Base-by-base conservation (phyloP, 1,284 basidiomycete genomes). In the Sanghuangporus sanghuang region DNA sequence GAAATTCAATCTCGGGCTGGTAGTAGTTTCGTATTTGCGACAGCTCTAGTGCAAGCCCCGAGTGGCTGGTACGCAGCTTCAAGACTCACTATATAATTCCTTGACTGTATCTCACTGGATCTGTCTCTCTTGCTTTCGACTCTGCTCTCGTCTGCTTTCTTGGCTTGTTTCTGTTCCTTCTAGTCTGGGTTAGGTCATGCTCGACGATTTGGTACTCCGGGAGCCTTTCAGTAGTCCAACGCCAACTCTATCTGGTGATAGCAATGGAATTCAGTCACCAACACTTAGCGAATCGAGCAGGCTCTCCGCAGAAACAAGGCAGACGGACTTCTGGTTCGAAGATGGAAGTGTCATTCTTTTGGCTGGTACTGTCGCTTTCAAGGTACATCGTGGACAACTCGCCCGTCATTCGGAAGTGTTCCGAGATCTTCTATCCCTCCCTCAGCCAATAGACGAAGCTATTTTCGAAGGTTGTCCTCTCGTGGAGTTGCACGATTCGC, bases 351-450 rank as follows among this genome's bases (percentile, higher is more conserved):
- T 89, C 44, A 75, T 90, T 57, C 78, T 90, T 61, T 71, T 87
- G 54, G 78, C 83, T 0, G 80, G 79, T 0, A 72, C 74, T 16
- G 79, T 80, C 18, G 83, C 80, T 0, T 90, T 90, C 79, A 89
- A 86, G 67, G 85, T 90, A 2, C 89, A 90, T 69, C 81, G 81
- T 3, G 87, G 89, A 0, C 85, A 88, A 68, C 79, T 90, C 32
- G 80, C 81, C 63, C 81, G 89, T 6, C 89, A 89, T 66, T 90
- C 89, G 0, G 88, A 89, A 48, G 78, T 90, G 21, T 90, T 90
- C 71, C 77, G 78, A 61, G 84, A 82, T 64, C 74, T 89, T 64
- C 83, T 90, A 68, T 77, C 81, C 0, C 73, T 90, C 11, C 87
- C 86, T 2, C 85, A 84, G 68, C 85, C 85, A 6, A 61, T 60